Evolutionary conservation across 2,329 filamentous ascomycete genomes (phyloP), one percentile per base, ranked within the genome.

Genomic region (Penicillium sclerotigenum): DNA sequence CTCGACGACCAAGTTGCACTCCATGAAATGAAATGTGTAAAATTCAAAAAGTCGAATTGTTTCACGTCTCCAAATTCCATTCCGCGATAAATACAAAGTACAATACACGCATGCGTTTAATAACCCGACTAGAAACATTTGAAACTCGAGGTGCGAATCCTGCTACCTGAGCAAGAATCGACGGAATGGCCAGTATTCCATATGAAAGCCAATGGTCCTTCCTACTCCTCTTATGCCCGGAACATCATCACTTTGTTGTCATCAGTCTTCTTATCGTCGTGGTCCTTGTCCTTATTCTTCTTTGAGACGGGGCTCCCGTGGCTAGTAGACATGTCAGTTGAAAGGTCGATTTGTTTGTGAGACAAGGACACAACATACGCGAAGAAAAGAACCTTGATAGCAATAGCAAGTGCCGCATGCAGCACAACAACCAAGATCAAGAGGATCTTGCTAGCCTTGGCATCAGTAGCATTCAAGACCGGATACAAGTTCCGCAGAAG

Each of bases 361-460:
- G 13, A 43, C 56, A 52, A 18, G 33, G 51, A 13, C 28, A 43
- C 45, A 47, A 76, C 81, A 58, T 78, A 83, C 65, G 91, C 92
- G 76, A 99, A 99, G 82, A 97, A 97, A 28, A 97, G 78, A 57
- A 97, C 87, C 82, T 97, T 97, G 76, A 99, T 97, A 5, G 93
- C 90, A 67, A 97, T 84, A 1, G 93, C 85, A 63, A 99, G 80
- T n/a, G 88, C 94, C 28, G 91, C 87, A 77, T 99, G 94, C 60
- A 97, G 80, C 29, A 84, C 82, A 29, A 97, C 83, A 26, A 99
- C 92, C 22, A 93, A 79, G 50, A 97, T 80, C 57, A 99, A 81
- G 59, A 99, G 77, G 22, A 91, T 81, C 82, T 95, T 96, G 75
- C 90, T 94, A 24, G 90, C 91, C 80, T 96, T 91, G 59, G 87